Conservation (phyloP, 2,329 filamentous ascomycete species). For the Cryphonectria japonica region DNA sequence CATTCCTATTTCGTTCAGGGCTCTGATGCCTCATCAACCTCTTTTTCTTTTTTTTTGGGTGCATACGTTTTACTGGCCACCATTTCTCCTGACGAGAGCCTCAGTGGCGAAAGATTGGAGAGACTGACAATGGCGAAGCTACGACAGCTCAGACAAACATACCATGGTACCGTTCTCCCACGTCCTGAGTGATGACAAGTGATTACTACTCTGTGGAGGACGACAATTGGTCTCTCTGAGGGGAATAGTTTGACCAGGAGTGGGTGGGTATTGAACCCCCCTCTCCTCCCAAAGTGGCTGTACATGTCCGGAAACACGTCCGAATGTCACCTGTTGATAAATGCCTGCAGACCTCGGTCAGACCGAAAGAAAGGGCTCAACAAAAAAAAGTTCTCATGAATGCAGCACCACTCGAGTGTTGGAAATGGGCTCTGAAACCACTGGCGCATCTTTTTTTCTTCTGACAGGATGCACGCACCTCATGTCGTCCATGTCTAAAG, state of each 20-base stretch:
- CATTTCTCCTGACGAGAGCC: not conserved
- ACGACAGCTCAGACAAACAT: not conserved
- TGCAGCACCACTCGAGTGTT: not conserved
- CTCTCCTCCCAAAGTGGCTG: not conserved
- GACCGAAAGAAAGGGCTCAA: not conserved
- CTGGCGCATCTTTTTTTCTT: not conserved
- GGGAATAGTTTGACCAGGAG: not conserved
- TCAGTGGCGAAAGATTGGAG: not conserved
- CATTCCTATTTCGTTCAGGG: not conserved
- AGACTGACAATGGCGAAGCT: not conserved
- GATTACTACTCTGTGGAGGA: not conserved
- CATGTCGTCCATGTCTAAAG: not conserved
- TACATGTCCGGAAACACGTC: conserved; percentile 2
- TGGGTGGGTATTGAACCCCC: not conserved
- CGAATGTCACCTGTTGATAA: conserved; percentile 6
- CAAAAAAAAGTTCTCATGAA: not conserved
- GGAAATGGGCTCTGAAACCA: not conserved
- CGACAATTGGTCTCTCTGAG: not conserved
- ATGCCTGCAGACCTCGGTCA: conserved; percentile 10
- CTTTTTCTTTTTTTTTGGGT: not conserved
- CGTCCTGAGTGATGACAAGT: not conserved
- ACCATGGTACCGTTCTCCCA: not conserved
- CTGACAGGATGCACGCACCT: not conserved
- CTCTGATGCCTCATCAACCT: not conserved
- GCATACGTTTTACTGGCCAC: not conserved